A percentile compares a stretch with the other conserved stretches of the same genome.
Conservation (phyloP, 1,284 basidiomycete species). For the Ganoderma multipileum region DNA sequence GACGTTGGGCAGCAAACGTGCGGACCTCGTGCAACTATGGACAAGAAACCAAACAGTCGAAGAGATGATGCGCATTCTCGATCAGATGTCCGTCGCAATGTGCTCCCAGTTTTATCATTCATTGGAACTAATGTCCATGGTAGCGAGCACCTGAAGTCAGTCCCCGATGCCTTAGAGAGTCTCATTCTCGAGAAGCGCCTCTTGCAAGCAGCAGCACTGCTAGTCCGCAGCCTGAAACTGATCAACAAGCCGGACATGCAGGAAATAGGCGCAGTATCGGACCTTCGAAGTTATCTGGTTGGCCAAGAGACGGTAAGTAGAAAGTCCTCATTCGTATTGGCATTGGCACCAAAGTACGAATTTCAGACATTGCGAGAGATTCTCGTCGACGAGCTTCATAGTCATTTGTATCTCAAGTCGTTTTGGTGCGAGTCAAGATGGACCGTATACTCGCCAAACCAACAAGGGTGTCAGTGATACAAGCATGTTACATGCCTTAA, state of each 20-base stretch:
- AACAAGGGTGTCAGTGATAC: conserved; percentile 69
- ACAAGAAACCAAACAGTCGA: conserved; percentile 83
- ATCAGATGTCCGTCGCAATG: conserved; percentile 78
- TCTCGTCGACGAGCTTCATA: conserved; percentile 94
- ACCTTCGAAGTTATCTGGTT: conserved; percentile 86
- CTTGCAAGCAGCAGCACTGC: conserved; percentile 87
- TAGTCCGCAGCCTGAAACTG: conserved; percentile 89
- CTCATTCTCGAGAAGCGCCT: conserved; percentile 97
- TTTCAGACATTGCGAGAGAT: conserved; percentile 89
- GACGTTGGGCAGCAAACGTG: conserved; percentile 75
- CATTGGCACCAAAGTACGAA: not conserved
- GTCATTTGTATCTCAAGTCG: conserved; percentile 96
- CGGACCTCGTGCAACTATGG: conserved; percentile 89
- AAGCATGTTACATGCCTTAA: not conserved
- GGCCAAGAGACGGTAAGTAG: conserved; percentile 85
- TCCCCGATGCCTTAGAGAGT: conserved; percentile 92
- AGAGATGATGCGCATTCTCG: conserved; percentile 90
- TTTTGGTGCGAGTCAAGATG: conserved; percentile 96
- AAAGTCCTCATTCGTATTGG: not conserved
- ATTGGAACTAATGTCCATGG: not conserved
- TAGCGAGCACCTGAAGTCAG: conserved; percentile 89
- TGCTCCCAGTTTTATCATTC: conserved; percentile 1
- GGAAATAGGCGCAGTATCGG: conserved; percentile 93
- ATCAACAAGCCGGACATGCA: conserved; percentile 93
- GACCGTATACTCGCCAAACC: conserved; percentile 84